phyloP scores from a whole-genome alignment of 148 eudicot species.

The Nepenthes mirabilis region DNA sequence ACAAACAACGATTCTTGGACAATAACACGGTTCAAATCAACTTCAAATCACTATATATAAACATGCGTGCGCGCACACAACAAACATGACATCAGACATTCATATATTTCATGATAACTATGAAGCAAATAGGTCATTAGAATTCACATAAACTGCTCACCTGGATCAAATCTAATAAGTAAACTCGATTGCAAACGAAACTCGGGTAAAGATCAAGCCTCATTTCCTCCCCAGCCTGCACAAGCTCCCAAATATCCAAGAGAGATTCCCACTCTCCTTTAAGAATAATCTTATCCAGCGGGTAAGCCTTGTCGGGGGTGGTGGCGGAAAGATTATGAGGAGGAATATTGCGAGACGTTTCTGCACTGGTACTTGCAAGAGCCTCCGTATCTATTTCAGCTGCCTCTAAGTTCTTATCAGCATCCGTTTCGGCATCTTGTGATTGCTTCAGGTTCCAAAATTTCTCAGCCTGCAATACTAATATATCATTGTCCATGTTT shows the following conservation, averaged over 20 bases:
- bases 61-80: no score
- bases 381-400: conserved; percentile 41
- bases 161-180: conserved; percentile 37
- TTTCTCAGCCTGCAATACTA: conserved; percentile 35
- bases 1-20: no score
- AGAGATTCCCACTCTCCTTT: conserved; percentile 78
- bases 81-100: not conserved
- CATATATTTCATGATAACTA: not conserved
- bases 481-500: not conserved
- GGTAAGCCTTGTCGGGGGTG: conserved; percentile 62
- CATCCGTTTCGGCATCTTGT: conserved; percentile 24
- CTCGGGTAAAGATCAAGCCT: conserved; percentile 40
- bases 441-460: conserved; percentile 8
- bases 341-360: conserved; percentile 42
- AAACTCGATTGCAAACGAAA: conserved; percentile 59
- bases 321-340: conserved; percentile 63
- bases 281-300: conserved; percentile 63
- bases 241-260: conserved; percentile 33
- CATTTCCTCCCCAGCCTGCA: conserved; percentile 32
- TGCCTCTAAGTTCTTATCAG: conserved; percentile 22
- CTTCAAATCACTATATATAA: no score
- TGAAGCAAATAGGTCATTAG: not conserved
- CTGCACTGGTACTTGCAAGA: conserved; percentile 26
- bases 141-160: conserved; percentile 17
- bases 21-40: no score